Evolutionary conservation across 306 rosid genomes (phyloP).

Genomic region (Acacia acuminata): DNA sequence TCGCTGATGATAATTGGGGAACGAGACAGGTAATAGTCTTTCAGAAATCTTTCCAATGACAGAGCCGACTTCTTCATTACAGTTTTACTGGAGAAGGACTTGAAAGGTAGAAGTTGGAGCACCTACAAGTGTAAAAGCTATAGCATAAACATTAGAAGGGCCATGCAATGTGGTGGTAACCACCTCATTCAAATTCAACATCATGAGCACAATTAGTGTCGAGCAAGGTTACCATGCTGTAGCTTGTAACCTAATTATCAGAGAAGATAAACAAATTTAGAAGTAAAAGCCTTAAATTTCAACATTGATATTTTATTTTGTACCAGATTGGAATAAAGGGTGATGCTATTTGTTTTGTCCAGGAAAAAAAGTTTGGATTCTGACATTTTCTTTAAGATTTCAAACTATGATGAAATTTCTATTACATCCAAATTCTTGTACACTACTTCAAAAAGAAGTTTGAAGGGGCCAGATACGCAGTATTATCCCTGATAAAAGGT

Average conservation of each 20-base stretch:
- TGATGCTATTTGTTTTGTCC: not conserved
- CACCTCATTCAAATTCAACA: constrained; percentile 4
- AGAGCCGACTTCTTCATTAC: constrained; percentile 64
- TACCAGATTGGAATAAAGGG: not conserved
- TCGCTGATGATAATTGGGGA: constrained; percentile 72
- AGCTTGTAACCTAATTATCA: too few relatives aligned
- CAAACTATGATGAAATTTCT: not conserved
- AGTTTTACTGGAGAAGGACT: constrained; percentile 64
- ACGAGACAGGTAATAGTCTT: constrained; percentile 63
- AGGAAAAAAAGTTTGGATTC: not conserved
- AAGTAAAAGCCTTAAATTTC: not conserved
- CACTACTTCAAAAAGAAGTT: not conserved
- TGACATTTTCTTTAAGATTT: not conserved
- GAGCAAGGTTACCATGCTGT: too few relatives aligned
- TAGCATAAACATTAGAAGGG: constrained; percentile 41
- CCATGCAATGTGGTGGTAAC: constrained; percentile 12
- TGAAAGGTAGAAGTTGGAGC: constrained; percentile 60
- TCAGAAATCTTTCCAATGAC: constrained; percentile 76
- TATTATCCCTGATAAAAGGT: not conserved
- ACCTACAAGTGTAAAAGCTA: constrained; percentile 57
- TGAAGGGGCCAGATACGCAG: not conserved
- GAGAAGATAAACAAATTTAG: not conserved
- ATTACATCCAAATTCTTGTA: not conserved
- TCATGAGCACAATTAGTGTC: not conserved
- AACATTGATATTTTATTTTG: not conserved